These are phyloP conservation scores for Phytophthora quininea DNA, from an alignment of 352 stramenopile genomes.

Conservation along the genomic window DNA sequence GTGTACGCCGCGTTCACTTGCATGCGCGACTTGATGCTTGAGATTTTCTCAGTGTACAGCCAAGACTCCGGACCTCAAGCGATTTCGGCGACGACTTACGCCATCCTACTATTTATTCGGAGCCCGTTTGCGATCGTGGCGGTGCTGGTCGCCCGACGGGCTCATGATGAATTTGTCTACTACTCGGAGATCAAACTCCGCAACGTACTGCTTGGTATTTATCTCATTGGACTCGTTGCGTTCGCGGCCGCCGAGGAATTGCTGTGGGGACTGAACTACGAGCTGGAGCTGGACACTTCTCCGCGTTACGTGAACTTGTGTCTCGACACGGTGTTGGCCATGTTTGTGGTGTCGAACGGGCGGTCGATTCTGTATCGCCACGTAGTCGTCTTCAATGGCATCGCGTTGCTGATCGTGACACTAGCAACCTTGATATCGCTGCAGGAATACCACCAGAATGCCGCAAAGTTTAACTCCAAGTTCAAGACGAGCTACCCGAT, in stretches of 20 bases:
- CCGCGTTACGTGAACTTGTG: conserved; percentile 80
- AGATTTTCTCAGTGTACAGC: conserved; percentile 48
- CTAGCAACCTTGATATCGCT: conserved; percentile 50
- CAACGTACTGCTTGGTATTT: conserved; percentile 65
- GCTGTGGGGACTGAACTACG: conserved; percentile 68
- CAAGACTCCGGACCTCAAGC: conserved; percentile 17
- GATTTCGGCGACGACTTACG: conserved; percentile 34
- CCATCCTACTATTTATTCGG: conserved; percentile 44
- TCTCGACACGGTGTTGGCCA: conserved; percentile 76
- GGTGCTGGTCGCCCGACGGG: conserved; percentile 47
- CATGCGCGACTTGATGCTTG: conserved; percentile 62
- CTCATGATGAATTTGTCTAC: conserved; percentile 54
- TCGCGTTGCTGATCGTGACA: conserved; percentile 61
- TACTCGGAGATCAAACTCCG: conserved; percentile 68
- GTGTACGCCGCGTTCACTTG: conserved; percentile 71
- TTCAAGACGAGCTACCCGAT: conserved; percentile 87
- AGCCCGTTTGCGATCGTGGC: conserved; percentile 32
- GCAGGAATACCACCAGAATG: conserved; percentile 52
- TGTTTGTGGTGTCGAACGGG: conserved; percentile 88
- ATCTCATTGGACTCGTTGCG: conserved; percentile 58
- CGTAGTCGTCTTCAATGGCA: conserved; percentile 62
- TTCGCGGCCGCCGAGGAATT: conserved; percentile 56
- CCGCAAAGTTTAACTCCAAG: conserved; percentile 65
- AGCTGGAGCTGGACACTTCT: conserved; percentile 64
- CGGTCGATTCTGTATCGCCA: conserved; percentile 80